Percentiles rank a stretch among this genome's conserved stretches.
These are phyloP conservation scores for Diatrype stigma DNA, from an alignment of 2,329 filamentous ascomycete species.

Conservation along the genomic window DNA sequence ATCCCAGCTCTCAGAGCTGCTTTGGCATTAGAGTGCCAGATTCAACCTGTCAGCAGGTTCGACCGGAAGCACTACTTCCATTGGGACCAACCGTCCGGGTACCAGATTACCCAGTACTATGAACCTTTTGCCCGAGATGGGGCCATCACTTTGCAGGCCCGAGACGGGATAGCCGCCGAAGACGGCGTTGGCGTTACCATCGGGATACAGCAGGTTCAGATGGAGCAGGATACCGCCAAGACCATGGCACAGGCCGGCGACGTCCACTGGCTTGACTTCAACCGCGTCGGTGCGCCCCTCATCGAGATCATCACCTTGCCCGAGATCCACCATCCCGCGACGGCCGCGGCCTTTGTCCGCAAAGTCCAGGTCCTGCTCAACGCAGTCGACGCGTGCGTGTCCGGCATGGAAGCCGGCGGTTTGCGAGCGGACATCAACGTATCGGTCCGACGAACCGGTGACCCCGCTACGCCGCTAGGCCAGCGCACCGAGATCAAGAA, in stretches of 20 bases:
- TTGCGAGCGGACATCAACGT: conserved; percentile 94
- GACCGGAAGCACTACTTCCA: conserved; percentile 99
- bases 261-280: conserved; percentile 83
- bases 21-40: conserved; percentile 72
- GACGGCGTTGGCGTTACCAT: conserved; percentile 68
- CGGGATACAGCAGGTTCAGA: conserved; percentile 88
- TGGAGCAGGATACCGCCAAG: conserved; percentile 98
- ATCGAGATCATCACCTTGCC: conserved; percentile 95
- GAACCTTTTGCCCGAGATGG: conserved; percentile 67
- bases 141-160: conserved; percentile 60
- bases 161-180: conserved; percentile 75
- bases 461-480: conserved; percentile 52
- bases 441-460: conserved; percentile 65
- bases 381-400: conserved; percentile 78
- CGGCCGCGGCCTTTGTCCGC: conserved; percentile 81
- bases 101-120: conserved; percentile 98
- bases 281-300: conserved; percentile 83
- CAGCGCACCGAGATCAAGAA: conserved; percentile 98
- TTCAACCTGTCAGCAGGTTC: conserved; percentile 76
- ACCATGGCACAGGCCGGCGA: conserved; percentile 73
- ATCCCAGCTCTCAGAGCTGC: conserved; percentile 89
- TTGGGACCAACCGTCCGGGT: conserved; percentile 93
- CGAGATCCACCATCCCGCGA: conserved; percentile 79
- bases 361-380: conserved; percentile 82
- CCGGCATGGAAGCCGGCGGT: conserved; percentile 90